Evolutionary conservation across 2,329 filamentous ascomycete genomes (phyloP), one percentile per base, ranked within the genome.

Genomic region (Fusarium sp.): DNA sequence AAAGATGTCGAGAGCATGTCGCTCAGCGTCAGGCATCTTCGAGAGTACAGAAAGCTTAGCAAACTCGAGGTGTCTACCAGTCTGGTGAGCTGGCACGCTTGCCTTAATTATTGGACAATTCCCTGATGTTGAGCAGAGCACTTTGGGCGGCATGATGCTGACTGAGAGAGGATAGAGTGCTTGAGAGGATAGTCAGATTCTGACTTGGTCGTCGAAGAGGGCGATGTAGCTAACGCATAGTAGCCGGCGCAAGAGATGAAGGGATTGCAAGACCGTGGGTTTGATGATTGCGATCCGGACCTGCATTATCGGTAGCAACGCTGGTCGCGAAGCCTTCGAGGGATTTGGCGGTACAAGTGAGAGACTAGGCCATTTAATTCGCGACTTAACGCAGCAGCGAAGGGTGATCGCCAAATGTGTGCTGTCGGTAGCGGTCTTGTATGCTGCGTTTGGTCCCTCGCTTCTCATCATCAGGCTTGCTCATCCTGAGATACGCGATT

Each of bases 1-100:
- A 35, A 35, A 35, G 32, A 7, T 14, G 20, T 12, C 18, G 1
- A 22, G 12, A 39, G 38, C 20, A 39, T 1, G 20, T 39, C 7
- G 20, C 4, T 39, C 12, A 39, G 38, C 12, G 1, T 39, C 38
- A 6, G 7, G 4, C 38, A 39, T 39, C 8, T 14, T 2, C 1
- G 0, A 14, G 12, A 12, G 8, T 22, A 9, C 20, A 8, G 20
- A 1, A 22, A 22, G 20, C 38, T 3, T 39, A 3, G 38, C 12
- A 39, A 13, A 1, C 1, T 1, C 4, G 7, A 9, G 20, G 20
- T 22, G 8, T 9, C 1, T 0, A 22, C 20, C 1, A 39, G 4
- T 39, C 8, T 39, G 1, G 0, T 39, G 0, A 39, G 20, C 38
- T 39, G 1, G 38, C 20, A 22, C 4, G 6, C 32, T 39, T 39